Evolutionary conservation across 2,329 filamentous ascomycete species (phyloP), one percentile per base, ranked within the genome.

Genomic region (Coniella lustricola): DNA sequence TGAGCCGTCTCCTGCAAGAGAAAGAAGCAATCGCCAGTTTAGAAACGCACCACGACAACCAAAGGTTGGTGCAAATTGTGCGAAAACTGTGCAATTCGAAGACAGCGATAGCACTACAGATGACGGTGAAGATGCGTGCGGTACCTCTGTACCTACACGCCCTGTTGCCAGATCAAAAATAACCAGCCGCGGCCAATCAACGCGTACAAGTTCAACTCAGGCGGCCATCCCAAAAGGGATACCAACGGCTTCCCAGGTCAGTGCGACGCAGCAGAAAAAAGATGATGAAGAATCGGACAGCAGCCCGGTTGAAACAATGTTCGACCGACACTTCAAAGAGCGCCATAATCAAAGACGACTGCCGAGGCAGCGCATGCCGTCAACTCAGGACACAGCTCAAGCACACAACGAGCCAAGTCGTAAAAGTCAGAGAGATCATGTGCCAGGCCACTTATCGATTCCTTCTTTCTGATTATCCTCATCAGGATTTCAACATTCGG

Each of bases 321-420:
- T 52, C 25, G 47, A 49, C 16, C 47, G 38, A 9, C 44, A 31
- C 20, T 29, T 47, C 35, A 50, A 36, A 38, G 43, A 49, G 17
- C 44, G 48, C 14, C 39, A 47, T 13, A 35, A 29, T 4, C 29
- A 36, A 32, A 31, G 31, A 31, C 44, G 25, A 9, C n/a, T 9
- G 14, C 32, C 32, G 14, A 40, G 32, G 4, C 50, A 44, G 14
- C 32, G 20, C 20, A 37, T 12, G 29, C 18, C 10, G 7, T 17
- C 40, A 12, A 21, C 16, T n/a, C 20, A 39, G 13, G 35, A 37
- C 16, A 34, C 33, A 17, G 40, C 14, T 8, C 22, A 46, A 38
- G 34, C 34, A 8, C 32, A 37, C 14, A 37, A 22, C 43, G 35
- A 45, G 17, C 4, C 20, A 12, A 40, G 29, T 18, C 47, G 21